phyloP scores from a whole-genome alignment of 495 filamentous ascomycete genomes.

The Staphylotrichum tortipilum region DNA sequence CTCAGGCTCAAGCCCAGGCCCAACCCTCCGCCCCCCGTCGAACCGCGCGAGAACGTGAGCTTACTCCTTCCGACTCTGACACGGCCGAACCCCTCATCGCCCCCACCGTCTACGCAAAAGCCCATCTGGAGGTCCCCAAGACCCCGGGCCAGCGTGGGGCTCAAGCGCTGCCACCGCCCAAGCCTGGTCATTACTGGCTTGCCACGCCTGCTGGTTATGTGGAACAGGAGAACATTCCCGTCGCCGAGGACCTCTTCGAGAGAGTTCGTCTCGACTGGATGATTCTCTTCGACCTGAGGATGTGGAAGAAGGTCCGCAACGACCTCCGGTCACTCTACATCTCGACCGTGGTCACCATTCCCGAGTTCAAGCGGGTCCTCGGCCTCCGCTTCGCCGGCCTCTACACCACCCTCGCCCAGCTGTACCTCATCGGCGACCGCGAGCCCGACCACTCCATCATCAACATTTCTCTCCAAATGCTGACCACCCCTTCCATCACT shows the following conservation, averaged over 20 bases:
- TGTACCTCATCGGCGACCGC: slow-evolving; percentile 92
- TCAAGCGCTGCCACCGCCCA: slow-evolving; percentile 26
- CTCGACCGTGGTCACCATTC: slow-evolving; percentile 87
- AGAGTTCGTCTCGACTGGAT: slow-evolving; percentile 90
- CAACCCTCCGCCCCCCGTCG: slow-evolving; percentile 7
- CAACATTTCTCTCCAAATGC: slow-evolving; percentile 89
- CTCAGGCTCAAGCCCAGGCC: too few species aligned
- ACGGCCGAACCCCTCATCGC: slow-evolving; percentile 50
- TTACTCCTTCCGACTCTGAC: slow-evolving; percentile 53
- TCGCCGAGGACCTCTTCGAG: slow-evolving; percentile 76
- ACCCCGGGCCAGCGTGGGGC: slow-evolving; percentile 38
- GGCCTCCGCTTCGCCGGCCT: slow-evolving; percentile 85
- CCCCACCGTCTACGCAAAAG: slow-evolving; percentile 44
- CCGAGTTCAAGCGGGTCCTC: slow-evolving; percentile 92
- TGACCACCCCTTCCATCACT: slow-evolving; percentile 93
- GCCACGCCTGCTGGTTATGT: slow-evolving; percentile 61
- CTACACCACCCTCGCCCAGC: slow-evolving; percentile 85
- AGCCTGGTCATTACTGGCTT: slow-evolving; percentile 74
- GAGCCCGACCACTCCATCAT: slow-evolving; percentile 98
- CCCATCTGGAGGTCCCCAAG: slow-evolving; percentile 49
- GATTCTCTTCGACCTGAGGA: slow-evolving; percentile 86
- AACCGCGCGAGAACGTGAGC: slow-evolving; percentile 41
- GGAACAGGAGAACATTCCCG: slow-evolving; percentile 48
- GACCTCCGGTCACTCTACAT: slow-evolving; percentile 92
- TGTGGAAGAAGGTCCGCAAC: slow-evolving; percentile 93